Conservation (phyloP, 2,329 filamentous ascomycete genomes). For the Hypoxylon sp. region DNA sequence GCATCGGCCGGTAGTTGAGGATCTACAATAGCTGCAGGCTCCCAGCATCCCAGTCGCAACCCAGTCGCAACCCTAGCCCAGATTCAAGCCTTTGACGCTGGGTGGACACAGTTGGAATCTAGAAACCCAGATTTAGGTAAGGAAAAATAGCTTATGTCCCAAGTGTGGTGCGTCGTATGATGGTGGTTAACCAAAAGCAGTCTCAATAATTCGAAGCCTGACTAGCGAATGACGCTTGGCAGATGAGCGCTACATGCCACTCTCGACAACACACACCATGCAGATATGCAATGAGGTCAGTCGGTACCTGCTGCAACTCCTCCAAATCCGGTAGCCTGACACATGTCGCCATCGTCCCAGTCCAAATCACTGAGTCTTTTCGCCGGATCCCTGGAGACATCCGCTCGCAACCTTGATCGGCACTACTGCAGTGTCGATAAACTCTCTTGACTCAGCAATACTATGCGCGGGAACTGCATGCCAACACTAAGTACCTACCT, state of each 20-base stretch:
- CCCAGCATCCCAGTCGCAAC: constrained; percentile 7
- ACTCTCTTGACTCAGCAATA: constrained; percentile 38
- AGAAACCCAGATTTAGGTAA: constrained; percentile 21
- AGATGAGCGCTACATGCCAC: constrained; percentile 17
- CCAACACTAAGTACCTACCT: too few relatives aligned
- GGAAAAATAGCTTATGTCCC: constrained; percentile 18
- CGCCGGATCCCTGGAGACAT: constrained; percentile 34
- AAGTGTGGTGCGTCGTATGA: constrained; percentile 30
- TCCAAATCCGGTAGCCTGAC: constrained; percentile 38
- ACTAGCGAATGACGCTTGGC: constrained; percentile 9
- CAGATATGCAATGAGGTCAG: constrained; percentile 37
- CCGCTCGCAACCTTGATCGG: constrained; percentile 25
- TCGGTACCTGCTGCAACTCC: constrained; percentile 28
- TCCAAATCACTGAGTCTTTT: constrained; percentile 15
- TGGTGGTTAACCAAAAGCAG: not conserved
- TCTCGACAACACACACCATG: constrained; percentile 30
- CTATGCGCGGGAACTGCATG: constrained; percentile 36
- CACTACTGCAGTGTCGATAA: constrained; percentile 19
- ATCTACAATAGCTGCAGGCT: constrained; percentile 40
- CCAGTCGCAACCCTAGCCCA: constrained; percentile 19
- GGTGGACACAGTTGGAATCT: constrained; percentile 10
- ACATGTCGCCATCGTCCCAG: constrained; percentile 36
- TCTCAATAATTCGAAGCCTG: constrained; percentile 12
- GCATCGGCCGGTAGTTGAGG: constrained; percentile 46
- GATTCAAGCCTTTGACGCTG: constrained; percentile 17